Base-by-base conservation (phyloP, 495 filamentous ascomycete genomes). In the Aspergillus incahuasiensis region DNA sequence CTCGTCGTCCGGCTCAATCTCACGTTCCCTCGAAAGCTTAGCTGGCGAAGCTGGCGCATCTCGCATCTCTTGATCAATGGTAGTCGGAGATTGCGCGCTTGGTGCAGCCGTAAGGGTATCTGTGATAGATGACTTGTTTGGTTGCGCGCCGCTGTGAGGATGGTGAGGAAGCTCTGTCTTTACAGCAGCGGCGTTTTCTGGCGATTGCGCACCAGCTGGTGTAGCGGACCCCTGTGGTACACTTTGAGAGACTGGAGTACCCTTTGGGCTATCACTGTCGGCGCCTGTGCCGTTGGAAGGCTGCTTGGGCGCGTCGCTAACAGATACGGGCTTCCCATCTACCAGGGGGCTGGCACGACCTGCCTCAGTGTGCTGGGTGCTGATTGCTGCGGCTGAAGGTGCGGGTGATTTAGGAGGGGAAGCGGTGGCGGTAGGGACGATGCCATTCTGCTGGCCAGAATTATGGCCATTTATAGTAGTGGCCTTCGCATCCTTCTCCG, bases 21-120 rank as follows among this genome's bases (percentile, higher is more conserved):
- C 89, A 0, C 90, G 85, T 57, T 89, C 87, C 8, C 88, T 80
- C 0, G 83, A 74, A 2, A 85, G 45, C 67, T 90, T 91, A 2
- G 71, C 66, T 2, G 79, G 71, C n/a, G 78, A 75, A 6, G 58
- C 43, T 0, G 74, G 73, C 5, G 61, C 67, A 53, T 68, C 69
- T 19, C 63, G 65, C 71, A 75, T 74, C 48, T 73, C 71, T 15
- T 72, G 66, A 48, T 81, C 78, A 24, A 48, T 52, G 11, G 56
- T 57, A 20, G 67, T 55, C 5, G 58, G 24, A 20, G 65, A 46
- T 5, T 65, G 63, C 25, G 62, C 55, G 32, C 18, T 48, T 24
- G 46, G 58, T 41, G 15, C 58, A 34, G 9, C 45, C 16, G 19
- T 25, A 9, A 53, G 19, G 48, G 46, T 18, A 52, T 48, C 58